Evolutionary conservation across 1,284 basidiomycete genomes (phyloP), one percentile per base, ranked within the genome.

Genomic region (Trichosporon sp.): DNA sequence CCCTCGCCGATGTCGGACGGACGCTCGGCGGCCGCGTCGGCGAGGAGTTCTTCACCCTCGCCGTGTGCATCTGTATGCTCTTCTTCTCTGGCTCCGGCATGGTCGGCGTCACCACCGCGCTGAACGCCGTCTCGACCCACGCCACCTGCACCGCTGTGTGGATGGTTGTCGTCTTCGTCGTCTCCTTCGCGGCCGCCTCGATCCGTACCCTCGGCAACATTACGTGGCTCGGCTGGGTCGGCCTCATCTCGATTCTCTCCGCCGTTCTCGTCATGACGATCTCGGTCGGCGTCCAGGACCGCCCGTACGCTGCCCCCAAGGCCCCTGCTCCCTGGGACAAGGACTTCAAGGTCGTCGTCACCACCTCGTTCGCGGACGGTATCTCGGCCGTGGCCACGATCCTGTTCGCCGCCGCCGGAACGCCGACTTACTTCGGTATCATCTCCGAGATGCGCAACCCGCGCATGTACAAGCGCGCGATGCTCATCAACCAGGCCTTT

Each of bases 111-210:
- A 80, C 83, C 1, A 81, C 83, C 64, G 84, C 84, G 0, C 75
- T 85, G 66, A 85, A 85, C 78, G 80, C 84, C 21, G 74, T 85
- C 26, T 46, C 54, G 19, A 66, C 69, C 1, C 80, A 84, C 73
- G 82, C 75, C 2, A 78, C 80, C 0, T 84, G 83, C 73, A 84
- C 83, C 2, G 79, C 81, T 54, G 79, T 79, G 12, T 84, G 80
- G 66, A 78, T 79, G 40, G 76, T 77, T 19, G 78, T 84, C 59
- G 78, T 76, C 8, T 74, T 77, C 16, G 72, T 81, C 70, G 70
- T 78, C 21, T 74, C 76, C n/a, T 76, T 78, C 51, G 43, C 75
- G 37, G 65, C 83, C 67, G 74, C 81, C 2, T 74, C 76, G 1
- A 77, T 84, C 43, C 81, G 80, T 38, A 84, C 80, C 0, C 78